These are phyloP conservation scores for Cornus controversa DNA, from an alignment of 148 eudicot species.

Conservation along the genomic window DNA sequence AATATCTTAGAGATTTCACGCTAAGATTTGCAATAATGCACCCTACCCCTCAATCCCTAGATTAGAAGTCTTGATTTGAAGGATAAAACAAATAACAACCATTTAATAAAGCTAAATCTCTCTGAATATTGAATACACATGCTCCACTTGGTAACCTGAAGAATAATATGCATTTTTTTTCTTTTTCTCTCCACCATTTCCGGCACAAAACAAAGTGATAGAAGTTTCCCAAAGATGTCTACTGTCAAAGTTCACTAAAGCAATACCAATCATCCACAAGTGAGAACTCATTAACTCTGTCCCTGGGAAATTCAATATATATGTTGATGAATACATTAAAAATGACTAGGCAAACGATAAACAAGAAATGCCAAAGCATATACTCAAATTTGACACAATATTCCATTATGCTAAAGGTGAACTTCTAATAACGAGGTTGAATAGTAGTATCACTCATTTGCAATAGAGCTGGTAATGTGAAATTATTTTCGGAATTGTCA, in stretches of 20 bases:
- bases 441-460: too few species aligned
- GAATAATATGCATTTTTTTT: neutral
- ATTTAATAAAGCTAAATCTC: neutral
- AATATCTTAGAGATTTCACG: too few species aligned
- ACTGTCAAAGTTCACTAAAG: neutral
- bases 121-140: too few species aligned
- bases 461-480: neutral
- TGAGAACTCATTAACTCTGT: too few species aligned
- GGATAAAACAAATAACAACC: neutral
- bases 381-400: neutral
- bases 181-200: neutral
- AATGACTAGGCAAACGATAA: too few species aligned
- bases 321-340: too few species aligned
- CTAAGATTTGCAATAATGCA: too few species aligned
- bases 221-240: neutral
- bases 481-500: slow-evolving; percentile 1
- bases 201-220: neutral
- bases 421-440: neutral
- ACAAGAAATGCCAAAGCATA: neutral
- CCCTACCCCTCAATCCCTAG: neutral
- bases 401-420: neutral
- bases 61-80: neutral
- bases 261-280: neutral
- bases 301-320: too few species aligned
- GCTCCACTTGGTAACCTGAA: neutral